These are phyloP conservation scores for Staphylotrichum tortipilum DNA, from an alignment of 495 filamentous ascomycete species.

Conservation along the genomic window DNA sequence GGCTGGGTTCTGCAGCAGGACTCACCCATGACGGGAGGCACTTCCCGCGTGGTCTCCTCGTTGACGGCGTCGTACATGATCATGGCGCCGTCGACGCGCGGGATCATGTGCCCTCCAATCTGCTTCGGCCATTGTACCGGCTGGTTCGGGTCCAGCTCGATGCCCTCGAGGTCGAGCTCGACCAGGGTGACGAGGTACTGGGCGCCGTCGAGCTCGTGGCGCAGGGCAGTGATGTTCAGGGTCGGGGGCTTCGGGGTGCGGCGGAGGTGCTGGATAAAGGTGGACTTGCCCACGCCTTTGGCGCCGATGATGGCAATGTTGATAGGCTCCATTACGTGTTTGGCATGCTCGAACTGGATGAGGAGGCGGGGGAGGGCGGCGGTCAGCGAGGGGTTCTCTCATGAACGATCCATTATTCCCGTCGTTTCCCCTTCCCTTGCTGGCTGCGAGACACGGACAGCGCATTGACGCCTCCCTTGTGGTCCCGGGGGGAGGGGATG, in stretches of 20 bases:
- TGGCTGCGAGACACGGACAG: background rate
- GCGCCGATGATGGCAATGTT: conserved; percentile 82
- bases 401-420: background rate
- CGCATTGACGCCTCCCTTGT: background rate
- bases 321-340: conserved; percentile 50
- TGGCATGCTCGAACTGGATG: conserved; percentile 20
- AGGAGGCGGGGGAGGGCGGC: no score
- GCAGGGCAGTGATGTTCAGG: conserved; percentile 49
- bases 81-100: conserved; percentile 73
- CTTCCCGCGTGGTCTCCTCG: conserved; percentile 54
- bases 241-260: conserved; percentile 53
- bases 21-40: conserved; percentile 67
- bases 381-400: conserved; percentile 12
- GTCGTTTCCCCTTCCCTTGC: background rate
- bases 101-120: conserved; percentile 55
- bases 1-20: conserved; percentile 14
- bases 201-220: conserved; percentile 68
- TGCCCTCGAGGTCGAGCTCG: conserved; percentile 61
- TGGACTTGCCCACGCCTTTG: conserved; percentile 76
- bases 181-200: conserved; percentile 72
- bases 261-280: conserved; percentile 74
- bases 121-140: conserved; percentile 72
- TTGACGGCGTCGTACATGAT: conserved; percentile 81
- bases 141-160: conserved; percentile 58
- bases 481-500: no score